These are phyloP conservation scores for Teratosphaeria pseudoeucalypti DNA, from an alignment of 2,329 filamentous ascomycete species.

Conservation along the genomic window DNA sequence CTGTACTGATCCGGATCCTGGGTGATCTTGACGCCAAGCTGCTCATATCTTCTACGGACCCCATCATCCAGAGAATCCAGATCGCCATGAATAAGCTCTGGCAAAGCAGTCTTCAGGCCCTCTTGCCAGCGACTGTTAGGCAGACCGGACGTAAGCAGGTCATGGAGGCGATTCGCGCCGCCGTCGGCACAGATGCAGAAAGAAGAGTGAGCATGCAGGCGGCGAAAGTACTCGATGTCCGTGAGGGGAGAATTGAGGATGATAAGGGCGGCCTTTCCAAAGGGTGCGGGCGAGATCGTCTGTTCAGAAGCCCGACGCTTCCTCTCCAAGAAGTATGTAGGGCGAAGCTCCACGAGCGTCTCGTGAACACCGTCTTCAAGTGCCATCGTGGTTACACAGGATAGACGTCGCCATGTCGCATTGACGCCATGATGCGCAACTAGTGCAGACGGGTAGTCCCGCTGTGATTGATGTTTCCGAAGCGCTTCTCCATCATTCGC, in stretches of 20 bases:
- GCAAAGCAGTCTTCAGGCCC: constrained; percentile 20
- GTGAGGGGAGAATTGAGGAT: constrained; percentile 53
- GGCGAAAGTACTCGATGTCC: constrained; percentile 39
- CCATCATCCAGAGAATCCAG: constrained; percentile 67
- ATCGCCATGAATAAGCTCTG: constrained; percentile 70
- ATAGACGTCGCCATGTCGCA: not conserved
- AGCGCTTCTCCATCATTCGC: not conserved
- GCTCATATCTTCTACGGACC: constrained; percentile 56
- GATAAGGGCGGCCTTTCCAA: constrained; percentile 35
- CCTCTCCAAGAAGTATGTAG: constrained; percentile 14
- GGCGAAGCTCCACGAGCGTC: constrained; percentile 7
- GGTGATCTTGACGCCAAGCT: constrained; percentile 51
- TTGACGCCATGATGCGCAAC: not conserved
- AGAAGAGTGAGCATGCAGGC: constrained; percentile 43
- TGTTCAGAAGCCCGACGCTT: not conserved
- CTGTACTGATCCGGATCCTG: constrained; percentile 71
- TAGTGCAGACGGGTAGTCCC: not conserved
- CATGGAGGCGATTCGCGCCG: constrained; percentile 67
- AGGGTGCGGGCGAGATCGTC: not conserved
- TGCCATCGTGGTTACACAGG: not conserved
- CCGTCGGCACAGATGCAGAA: constrained; percentile 79
- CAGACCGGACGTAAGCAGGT: constrained; percentile 31
- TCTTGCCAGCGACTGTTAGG: constrained; percentile 2
- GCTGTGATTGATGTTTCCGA: not conserved
- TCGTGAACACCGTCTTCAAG: not conserved